Evolutionary conservation across 2,329 filamentous ascomycete genomes (phyloP), one percentile per base, ranked within the genome.

Genomic region (Aspergillus awamori): DNA sequence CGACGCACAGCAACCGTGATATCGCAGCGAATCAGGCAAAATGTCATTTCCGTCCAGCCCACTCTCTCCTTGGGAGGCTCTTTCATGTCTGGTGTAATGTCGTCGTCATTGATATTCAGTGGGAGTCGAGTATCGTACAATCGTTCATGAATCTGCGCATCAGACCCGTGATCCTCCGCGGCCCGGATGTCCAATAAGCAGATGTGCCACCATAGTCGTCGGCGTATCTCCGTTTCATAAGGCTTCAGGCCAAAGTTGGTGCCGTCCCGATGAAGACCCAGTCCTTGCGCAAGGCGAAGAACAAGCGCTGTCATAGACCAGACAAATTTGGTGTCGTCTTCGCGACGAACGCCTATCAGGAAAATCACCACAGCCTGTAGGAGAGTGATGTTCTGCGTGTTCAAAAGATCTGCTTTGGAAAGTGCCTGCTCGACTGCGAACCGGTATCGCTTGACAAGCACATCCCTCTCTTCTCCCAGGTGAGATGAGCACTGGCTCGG

Each of bases 371-470:
- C 83, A 0, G 87, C 85, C 72, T 89, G 87, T 15, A 90, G 74
- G 8, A 89, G 82, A 39, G 87, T 77, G 20, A 86, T 77, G 68
- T 87, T 87, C 60, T 87, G 84, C 7, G 85, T 87, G 59, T 83
- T 85, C 1, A 90, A 70, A 54, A 90, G 83, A 63, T 87, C 84
- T 7, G 87, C 87, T 53, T 84, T 81, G 3, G 87, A 84, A 48
- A 90, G 76, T 2, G 85, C 85, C 69, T 89, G 87, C 68, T 89
- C 87, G 2, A 86, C 75, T 2, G 82, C 87, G 68, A 88, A 87
- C 8, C 87, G 83, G 70, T 88, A 89, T 53, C 82, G 82, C 49
- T 76, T 77, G 26, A 87, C 75, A 6, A 84, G 70, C 1, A 75
- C 65, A 6, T 76, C 66, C 58, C 85, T 82, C 33, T 84, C 81